phyloP scores from a whole-genome alignment of 805 yeast genomes.

The Kazachstania kunashirensis region DNA sequence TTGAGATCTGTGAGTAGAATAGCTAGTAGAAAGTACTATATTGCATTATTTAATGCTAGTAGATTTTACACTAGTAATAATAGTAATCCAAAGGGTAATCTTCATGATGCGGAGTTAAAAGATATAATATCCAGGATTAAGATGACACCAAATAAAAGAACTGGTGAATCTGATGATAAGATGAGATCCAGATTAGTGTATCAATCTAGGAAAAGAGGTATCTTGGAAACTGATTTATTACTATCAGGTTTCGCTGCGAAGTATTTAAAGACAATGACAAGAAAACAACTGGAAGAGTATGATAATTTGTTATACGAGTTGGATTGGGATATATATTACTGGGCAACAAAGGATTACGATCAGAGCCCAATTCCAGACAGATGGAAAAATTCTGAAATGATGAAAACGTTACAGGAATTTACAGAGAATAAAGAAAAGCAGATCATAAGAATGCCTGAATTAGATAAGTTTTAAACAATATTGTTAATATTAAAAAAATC shows the following conservation, averaged over 20 bases:
- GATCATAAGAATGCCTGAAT: slow-evolving; percentile 79
- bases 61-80: neutral
- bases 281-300: slow-evolving; percentile 71
- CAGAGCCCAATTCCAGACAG: slow-evolving; percentile 80
- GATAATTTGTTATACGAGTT: slow-evolving; percentile 79
- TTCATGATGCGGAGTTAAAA: slow-evolving; percentile 4
- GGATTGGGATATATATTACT: slow-evolving; percentile 98
- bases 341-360: slow-evolving; percentile 83
- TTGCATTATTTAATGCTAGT: neutral
- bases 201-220: slow-evolving; percentile 92
- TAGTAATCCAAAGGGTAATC: slow-evolving; percentile 1
- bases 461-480: slow-evolving; percentile 25
- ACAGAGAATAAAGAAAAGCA: slow-evolving; percentile 64
- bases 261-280: slow-evolving; percentile 48
- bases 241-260: slow-evolving; percentile 78
- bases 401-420: slow-evolving; percentile 57
- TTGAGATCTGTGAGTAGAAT: neutral
- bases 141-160: slow-evolving; percentile 71
- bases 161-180: slow-evolving; percentile 58
- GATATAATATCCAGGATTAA: slow-evolving; percentile 42
- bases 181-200: slow-evolving; percentile 83
- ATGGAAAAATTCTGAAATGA: slow-evolving; percentile 63
- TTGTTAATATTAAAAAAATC: no score
- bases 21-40: neutral
- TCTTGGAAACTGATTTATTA: slow-evolving; percentile 82